Conservation (phyloP, 1,139 yeast species). For the Saccharomycopsis hybrid region DNA sequence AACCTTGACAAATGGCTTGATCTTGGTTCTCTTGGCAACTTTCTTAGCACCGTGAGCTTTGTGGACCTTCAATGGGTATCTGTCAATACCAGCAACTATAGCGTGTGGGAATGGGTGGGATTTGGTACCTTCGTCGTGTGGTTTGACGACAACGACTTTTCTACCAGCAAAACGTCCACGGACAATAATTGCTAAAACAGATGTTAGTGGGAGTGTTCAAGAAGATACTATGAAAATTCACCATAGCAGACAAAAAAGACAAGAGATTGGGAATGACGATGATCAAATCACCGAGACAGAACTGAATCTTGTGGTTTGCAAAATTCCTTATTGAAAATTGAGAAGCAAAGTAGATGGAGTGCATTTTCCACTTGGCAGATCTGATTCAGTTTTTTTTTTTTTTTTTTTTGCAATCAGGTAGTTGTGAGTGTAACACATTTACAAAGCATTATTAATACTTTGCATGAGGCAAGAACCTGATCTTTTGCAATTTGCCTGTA, state of each 20-base stretch:
- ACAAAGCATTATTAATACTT: no score
- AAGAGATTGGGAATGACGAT: no score
- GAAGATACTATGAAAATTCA: constrained; percentile 14
- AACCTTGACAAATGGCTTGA: constrained; percentile 98
- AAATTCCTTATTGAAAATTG: no score
- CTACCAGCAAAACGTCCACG: constrained; percentile 99
- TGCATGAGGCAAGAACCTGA: no score
- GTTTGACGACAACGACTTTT: constrained; percentile 98
- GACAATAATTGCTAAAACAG: constrained; percentile 81
- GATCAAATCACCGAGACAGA: no score
- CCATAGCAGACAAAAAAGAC: not conserved
- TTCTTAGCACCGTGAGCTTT: constrained; percentile 94
- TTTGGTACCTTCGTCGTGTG: constrained; percentile 99
- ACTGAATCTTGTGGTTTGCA: no score
- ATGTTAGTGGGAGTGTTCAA: constrained; percentile 23
- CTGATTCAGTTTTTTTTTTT: no score
- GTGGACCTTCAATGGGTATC: constrained; percentile 97
- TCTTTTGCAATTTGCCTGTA: no score
- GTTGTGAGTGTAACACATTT: no score
- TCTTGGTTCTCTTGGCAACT: constrained; percentile 94
- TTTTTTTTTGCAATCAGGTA: no score
- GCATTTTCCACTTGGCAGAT: no score
- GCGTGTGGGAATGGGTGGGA: constrained; percentile 99
- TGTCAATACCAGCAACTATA: constrained; percentile 98
- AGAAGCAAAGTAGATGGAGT: no score